These are phyloP conservation scores for Melaleuca quinquenervia DNA, from an alignment of 345 rosid genomes.

Conservation along the genomic window DNA sequence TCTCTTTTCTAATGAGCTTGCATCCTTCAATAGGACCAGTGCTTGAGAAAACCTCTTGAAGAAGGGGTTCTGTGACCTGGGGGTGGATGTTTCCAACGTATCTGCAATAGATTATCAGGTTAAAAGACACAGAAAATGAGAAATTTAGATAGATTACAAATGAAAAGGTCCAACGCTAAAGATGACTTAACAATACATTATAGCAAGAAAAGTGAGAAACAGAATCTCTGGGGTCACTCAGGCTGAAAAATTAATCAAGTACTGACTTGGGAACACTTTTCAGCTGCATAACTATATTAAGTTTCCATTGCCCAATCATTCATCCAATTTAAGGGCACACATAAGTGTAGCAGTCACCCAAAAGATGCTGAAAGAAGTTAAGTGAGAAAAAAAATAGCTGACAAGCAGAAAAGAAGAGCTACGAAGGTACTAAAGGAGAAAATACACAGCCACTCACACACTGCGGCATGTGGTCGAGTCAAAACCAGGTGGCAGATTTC, in stretches of 20 bases:
- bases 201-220: background rate
- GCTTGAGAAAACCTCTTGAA: slow-evolving; percentile 59
- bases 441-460: slow-evolving; percentile 46
- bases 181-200: background rate
- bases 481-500: slow-evolving; percentile 81
- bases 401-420: slow-evolving; percentile 3
- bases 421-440: background rate
- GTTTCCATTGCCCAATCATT: background rate
- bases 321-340: background rate
- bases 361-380: background rate
- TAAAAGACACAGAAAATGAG: background rate
- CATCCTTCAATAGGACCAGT: slow-evolving; percentile 67
- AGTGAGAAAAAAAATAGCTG: background rate
- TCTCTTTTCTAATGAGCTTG: slow-evolving; percentile 64
- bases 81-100: slow-evolving; percentile 68
- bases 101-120: slow-evolving; percentile 15
- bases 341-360: background rate
- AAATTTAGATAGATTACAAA: background rate
- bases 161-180: background rate
- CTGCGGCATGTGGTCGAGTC: slow-evolving; percentile 78
- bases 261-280: background rate
- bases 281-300: background rate
- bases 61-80: slow-evolving; percentile 54
- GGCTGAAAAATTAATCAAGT: background rate
- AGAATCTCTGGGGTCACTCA: background rate